Conservation (phyloP, 176 grass and related monocot genomes). For the Neostapfia colusana region DNA sequence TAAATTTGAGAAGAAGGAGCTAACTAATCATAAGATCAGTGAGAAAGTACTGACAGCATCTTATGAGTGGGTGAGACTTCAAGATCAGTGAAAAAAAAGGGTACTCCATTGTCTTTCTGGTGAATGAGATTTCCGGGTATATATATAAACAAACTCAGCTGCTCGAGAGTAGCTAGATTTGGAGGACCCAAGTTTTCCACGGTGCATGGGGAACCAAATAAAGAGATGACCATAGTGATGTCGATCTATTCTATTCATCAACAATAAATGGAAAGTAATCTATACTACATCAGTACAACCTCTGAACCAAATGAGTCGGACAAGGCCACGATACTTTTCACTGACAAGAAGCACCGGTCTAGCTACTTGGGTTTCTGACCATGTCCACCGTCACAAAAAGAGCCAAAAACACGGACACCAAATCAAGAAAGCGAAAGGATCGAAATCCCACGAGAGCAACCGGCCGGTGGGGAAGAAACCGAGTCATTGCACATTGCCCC, state of each 20-base stretch:
- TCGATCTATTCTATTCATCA: constrained; percentile 1
- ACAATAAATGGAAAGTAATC: not conserved
- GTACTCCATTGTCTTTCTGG: not conserved
- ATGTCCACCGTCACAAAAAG: not conserved
- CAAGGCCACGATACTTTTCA: not conserved
- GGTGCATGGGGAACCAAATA: not conserved
- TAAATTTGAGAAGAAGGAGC: constrained; percentile 2
- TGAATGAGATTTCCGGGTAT: not conserved
- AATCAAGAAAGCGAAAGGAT: constrained; percentile 25
- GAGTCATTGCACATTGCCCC: constrained; percentile 2
- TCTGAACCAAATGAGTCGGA: constrained; percentile 10
- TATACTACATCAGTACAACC: not conserved
- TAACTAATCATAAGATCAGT: not conserved
- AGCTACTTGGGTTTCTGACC: not conserved
- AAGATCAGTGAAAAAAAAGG: not conserved
- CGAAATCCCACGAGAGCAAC: not conserved
- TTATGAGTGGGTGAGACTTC: constrained; percentile 19
- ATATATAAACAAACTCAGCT: not conserved
- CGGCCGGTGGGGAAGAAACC: too few relatives aligned
- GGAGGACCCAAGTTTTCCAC: not conserved
- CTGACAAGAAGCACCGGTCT: constrained; percentile 11
- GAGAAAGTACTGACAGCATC: not conserved
- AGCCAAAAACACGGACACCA: constrained; percentile 1
- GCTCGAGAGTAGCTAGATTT: not conserved
- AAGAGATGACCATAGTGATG: not conserved